A percentile compares a stretch with the other conserved stretches of the same genome.
Evolutionary conservation across 2,329 filamentous ascomycete genomes (phyloP).

Genomic region (Colletotrichum camelliae): DNA sequence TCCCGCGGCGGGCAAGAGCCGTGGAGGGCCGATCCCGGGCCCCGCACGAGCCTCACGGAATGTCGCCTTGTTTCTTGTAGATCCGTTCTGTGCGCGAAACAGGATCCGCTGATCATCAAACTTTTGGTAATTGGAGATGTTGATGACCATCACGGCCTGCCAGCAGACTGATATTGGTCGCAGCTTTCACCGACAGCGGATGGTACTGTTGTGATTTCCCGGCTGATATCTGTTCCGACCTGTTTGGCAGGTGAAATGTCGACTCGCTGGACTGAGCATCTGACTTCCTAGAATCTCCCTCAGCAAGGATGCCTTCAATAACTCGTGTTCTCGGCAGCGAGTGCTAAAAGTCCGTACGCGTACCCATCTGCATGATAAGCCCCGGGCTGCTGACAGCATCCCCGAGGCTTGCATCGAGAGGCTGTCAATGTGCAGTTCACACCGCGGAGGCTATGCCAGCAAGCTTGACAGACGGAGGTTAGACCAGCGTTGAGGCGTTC

Average conservation of each 20-base stretch:
- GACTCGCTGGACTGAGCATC: neutral
- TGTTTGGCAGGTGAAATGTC: neutral
- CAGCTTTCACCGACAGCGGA: neutral
- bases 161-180: neutral
- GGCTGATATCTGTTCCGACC: neutral
- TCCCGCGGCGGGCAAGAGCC: neutral
- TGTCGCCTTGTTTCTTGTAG: conserved; percentile 1
- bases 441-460: neutral
- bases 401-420: neutral
- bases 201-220: neutral
- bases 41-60: conserved; percentile 2
- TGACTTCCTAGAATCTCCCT: neutral
- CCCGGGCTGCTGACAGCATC: neutral
- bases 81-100: conserved; percentile 13
- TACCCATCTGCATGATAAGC: neutral
- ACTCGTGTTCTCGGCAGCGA: neutral
- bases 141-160: neutral
- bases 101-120: conserved; percentile 1
- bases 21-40: conserved; percentile 7
- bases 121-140: neutral
- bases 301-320: neutral
- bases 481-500: neutral
- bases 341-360: neutral
- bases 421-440: neutral
- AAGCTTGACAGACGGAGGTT: neutral